These are phyloP conservation scores for Hymenoscyphus fructigenus DNA, from an alignment of 2,329 filamentous ascomycete genomes.

Conservation along the genomic window DNA sequence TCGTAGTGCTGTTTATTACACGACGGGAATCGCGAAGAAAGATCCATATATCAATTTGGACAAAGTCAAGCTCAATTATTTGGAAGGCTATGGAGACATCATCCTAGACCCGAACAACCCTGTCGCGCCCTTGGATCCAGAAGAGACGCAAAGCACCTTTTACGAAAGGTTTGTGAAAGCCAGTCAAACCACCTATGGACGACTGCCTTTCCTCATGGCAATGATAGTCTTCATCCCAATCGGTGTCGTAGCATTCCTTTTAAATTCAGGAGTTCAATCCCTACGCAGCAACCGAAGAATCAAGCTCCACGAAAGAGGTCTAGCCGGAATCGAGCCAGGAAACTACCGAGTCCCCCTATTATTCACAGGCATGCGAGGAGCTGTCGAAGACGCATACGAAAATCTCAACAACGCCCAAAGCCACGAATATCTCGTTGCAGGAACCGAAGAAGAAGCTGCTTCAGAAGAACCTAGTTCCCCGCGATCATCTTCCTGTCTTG, in stretches of 20 bases:
- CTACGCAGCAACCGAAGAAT: constrained; percentile 74
- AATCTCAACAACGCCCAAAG: constrained; percentile 39
- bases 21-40: constrained; percentile 71
- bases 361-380: constrained; percentile 71
- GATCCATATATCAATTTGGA: constrained; percentile 74
- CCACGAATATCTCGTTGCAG: constrained; percentile 67
- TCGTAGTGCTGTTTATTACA: constrained; percentile 78
- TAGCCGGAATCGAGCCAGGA: constrained; percentile 64
- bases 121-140: constrained; percentile 47
- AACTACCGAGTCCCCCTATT: constrained; percentile 76
- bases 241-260: constrained; percentile 66
- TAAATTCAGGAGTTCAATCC: constrained; percentile 76
- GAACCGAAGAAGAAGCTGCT: constrained; percentile 48
- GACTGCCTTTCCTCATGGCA: constrained; percentile 62
- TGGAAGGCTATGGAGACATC: constrained; percentile 71
- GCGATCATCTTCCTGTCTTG: constrained; percentile 6
- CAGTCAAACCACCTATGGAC: constrained; percentile 37
- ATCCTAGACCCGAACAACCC: constrained; percentile 70
- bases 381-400: constrained; percentile 61
- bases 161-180: constrained; percentile 31
- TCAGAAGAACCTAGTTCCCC: constrained; percentile 30
- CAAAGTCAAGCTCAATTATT: constrained; percentile 68
- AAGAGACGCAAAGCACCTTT: constrained; percentile 27
- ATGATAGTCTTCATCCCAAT: constrained; percentile 73
- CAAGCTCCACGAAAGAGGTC: constrained; percentile 69